phyloP scores from a whole-genome alignment of 148 eudicot genomes.

The Cornus florida region DNA sequence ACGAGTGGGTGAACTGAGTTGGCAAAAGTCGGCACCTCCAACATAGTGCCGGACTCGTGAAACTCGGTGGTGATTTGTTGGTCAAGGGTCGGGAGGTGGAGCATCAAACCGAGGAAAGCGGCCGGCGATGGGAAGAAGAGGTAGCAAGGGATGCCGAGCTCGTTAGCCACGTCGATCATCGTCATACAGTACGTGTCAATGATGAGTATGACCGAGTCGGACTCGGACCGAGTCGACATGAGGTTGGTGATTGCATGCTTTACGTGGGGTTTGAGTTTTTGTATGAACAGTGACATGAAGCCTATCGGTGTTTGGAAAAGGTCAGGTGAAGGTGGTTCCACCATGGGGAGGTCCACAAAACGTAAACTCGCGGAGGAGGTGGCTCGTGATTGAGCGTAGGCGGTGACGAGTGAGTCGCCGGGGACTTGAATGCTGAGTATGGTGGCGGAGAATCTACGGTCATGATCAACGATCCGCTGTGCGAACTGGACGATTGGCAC shows the following conservation, averaged over 20 bases:
- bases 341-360: constrained; percentile 7
- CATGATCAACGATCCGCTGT: neutral
- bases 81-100: constrained; percentile 11
- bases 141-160: constrained; percentile 10
- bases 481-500: constrained; percentile 26
- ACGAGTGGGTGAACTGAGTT: constrained; percentile 17
- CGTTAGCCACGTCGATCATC: constrained; percentile 26
- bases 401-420: neutral
- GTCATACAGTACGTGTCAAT: constrained; percentile 29
- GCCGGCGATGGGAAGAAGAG: constrained; percentile 26
- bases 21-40: constrained; percentile 13
- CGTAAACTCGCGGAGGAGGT: neutral
- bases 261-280: constrained; percentile 5
- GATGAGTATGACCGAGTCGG: constrained; percentile 9
- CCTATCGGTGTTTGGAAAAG: neutral
- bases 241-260: constrained; percentile 1
- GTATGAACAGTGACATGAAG: neutral
- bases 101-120: constrained; percentile 24
- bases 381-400: neutral
- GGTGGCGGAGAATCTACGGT: constrained; percentile 18
- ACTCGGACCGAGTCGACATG: neutral
- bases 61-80: neutral
- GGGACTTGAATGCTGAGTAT: constrained; percentile 15
- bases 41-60: constrained; percentile 6
- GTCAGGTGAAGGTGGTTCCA: neutral